Conservation (phyloP, 2,329 filamentous ascomycete species). For the Sclerotinia sclerotiorum region DNA sequence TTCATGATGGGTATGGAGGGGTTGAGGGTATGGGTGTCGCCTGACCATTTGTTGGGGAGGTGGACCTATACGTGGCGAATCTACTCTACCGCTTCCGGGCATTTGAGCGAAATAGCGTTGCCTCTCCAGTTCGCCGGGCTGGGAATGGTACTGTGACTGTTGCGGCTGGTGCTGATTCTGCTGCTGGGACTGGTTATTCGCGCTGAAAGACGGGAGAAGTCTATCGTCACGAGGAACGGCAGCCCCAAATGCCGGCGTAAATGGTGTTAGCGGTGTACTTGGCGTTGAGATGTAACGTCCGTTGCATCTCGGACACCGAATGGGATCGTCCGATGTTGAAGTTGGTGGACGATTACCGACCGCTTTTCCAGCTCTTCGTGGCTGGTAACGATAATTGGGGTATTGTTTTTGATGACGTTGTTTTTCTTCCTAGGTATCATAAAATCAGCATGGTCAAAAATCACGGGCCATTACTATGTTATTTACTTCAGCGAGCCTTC, state of each 20-base stretch:
- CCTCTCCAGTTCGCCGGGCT: constrained; percentile 29
- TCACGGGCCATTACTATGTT: constrained; percentile 1
- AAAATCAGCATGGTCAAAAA: background rate
- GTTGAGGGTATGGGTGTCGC: constrained; percentile 32
- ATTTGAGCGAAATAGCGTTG: constrained; percentile 30
- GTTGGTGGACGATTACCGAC: constrained; percentile 31
- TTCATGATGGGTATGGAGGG: constrained; percentile 39
- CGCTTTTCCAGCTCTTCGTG: constrained; percentile 45
- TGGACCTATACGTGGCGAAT: constrained; percentile 32
- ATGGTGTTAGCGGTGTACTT: constrained; percentile 39
- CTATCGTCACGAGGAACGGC: constrained; percentile 28
- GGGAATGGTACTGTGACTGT: constrained; percentile 22
- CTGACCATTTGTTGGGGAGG: constrained; percentile 30
- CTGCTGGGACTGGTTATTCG: constrained; percentile 6
- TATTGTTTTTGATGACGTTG: constrained; percentile 83
- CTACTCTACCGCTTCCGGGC: constrained; percentile 32
- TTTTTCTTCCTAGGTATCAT: constrained; percentile 70
- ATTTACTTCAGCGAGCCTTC: constrained; percentile 74
- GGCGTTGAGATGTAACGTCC: constrained; percentile 47
- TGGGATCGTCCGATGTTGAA: constrained; percentile 49
- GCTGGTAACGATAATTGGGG: constrained; percentile 92
- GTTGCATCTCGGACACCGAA: constrained; percentile 68
- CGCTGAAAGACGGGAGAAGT: constrained; percentile 30
- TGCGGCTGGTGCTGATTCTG: background rate
- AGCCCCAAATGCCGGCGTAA: constrained; percentile 32